phyloP scores from a whole-genome alignment of 23 red algal species.

The Pyropia haitanensis region DNA sequence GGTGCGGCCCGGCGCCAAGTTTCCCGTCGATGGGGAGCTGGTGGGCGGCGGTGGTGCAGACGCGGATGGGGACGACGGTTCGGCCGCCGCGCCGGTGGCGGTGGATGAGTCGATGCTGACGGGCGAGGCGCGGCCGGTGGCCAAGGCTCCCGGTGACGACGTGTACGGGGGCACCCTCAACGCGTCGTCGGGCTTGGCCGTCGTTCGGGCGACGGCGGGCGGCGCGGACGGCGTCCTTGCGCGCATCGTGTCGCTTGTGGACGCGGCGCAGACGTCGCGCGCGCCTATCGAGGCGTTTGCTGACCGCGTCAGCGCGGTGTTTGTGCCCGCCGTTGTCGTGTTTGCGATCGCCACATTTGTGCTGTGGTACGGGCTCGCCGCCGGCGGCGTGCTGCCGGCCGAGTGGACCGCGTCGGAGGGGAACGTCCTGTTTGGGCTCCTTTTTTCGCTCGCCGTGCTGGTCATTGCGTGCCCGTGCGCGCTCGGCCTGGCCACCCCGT shows the following conservation, averaged over 20 bases:
- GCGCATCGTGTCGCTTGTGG: constrained; percentile 32
- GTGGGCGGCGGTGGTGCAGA: no score
- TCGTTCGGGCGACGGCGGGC: constrained; percentile 10
- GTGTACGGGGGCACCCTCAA: constrained; percentile 68
- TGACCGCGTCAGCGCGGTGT: constrained; percentile 43
- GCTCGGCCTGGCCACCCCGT: constrained; percentile 68
- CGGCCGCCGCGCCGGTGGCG: neutral
- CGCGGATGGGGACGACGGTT: constrained; percentile 1
- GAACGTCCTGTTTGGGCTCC: constrained; percentile 28
- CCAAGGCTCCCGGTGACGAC: constrained; percentile 15
- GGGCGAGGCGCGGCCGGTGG: constrained; percentile 51
- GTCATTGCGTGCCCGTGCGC: constrained; percentile 72
- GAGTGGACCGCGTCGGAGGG: constrained; percentile 11
- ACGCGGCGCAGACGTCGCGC: constrained; percentile 32
- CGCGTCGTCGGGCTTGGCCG: neutral
- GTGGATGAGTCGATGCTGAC: constrained; percentile 67
- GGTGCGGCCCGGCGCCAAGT: constrained; percentile 27
- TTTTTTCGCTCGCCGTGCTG: constrained; percentile 46
- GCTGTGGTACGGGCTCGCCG: constrained; percentile 37
- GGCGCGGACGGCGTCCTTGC: constrained; percentile 12
- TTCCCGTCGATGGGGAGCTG: constrained; percentile 21
- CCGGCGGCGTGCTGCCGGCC: constrained; percentile 3
- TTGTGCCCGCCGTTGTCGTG: constrained; percentile 35
- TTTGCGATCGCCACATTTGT: constrained; percentile 21
- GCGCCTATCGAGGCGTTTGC: constrained; percentile 56